These are phyloP conservation scores for Tylopilus intermedius DNA, from an alignment of 768 basidiomycete species.

Conservation along the genomic window DNA sequence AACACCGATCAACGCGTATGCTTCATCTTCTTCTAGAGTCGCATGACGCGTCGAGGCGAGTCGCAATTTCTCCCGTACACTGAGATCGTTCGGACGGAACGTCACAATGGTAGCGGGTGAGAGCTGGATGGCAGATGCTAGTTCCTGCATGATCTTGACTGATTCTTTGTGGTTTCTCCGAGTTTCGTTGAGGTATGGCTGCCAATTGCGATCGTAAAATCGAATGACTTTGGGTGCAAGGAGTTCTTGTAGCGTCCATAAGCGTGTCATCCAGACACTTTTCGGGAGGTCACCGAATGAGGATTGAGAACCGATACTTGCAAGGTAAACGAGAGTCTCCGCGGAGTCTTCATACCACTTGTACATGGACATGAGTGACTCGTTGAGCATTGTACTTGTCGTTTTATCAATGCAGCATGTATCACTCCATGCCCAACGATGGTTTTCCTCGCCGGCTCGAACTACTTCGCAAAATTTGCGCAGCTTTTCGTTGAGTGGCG, in stretches of 20 bases:
- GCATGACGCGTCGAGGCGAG: neutral
- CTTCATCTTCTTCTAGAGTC: no score
- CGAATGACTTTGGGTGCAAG: constrained; percentile 4
- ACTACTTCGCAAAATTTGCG: no score
- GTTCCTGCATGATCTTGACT: constrained; percentile 4
- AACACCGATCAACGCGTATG: no score
- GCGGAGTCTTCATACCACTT: no score
- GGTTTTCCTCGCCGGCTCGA: no score
- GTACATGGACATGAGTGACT: no score
- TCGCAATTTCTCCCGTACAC: neutral
- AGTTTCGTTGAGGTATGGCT: neutral
- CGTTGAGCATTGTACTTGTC: no score
- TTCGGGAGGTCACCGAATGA: neutral
- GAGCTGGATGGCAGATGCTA: neutral
- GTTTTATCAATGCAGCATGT: no score
- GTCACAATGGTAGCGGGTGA: neutral
- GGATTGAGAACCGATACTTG: no score
- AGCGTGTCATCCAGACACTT: constrained; percentile 1
- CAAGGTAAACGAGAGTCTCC: no score
- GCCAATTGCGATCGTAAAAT: constrained; percentile 2
- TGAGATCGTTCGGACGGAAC: neutral
- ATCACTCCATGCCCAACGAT: no score
- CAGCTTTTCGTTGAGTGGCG: no score
- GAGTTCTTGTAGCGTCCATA: neutral
- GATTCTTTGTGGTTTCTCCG: neutral